Conservation (phyloP, 2,329 filamentous ascomycete genomes). For the Aspergillus candidus region DNA sequence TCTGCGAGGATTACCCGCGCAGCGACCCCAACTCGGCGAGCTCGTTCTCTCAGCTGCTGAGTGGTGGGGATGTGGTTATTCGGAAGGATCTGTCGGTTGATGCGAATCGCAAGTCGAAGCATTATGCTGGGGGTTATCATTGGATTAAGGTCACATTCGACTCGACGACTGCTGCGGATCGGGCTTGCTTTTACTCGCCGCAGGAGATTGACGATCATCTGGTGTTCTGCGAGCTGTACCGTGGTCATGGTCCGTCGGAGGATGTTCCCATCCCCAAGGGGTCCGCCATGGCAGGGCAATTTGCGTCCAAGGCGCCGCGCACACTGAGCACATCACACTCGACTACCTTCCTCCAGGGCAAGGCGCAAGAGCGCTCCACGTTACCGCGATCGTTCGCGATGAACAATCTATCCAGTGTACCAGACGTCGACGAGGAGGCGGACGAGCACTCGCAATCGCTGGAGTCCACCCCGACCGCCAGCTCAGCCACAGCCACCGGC, state of each 20-base stretch:
- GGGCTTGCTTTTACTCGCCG: slow-evolving; percentile 63
- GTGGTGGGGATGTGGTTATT: slow-evolving; percentile 65
- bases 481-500: slow-evolving; percentile 36
- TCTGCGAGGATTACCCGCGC: slow-evolving; percentile 90
- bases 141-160: slow-evolving; percentile 89
- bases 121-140: slow-evolving; percentile 75
- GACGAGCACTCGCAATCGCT: slow-evolving; percentile 16
- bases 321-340: slow-evolving; percentile 33
- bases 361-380: slow-evolving; percentile 29
- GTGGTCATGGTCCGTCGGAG: slow-evolving; percentile 56
- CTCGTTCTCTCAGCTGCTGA: slow-evolving; percentile 65
- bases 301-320: slow-evolving; percentile 26
- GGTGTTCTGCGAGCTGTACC: slow-evolving; percentile 65
- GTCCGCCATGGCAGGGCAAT: slow-evolving; percentile 19
- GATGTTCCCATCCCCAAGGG: slow-evolving; percentile 58
- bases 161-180: slow-evolving; percentile 63
- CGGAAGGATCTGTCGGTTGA: slow-evolving; percentile 62
- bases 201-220: slow-evolving; percentile 65
- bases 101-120: slow-evolving; percentile 73
- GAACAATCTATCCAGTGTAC: slow-evolving; percentile 29
- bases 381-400: slow-evolving; percentile 37
- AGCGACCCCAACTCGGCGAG: slow-evolving; percentile 66
- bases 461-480: slow-evolving; percentile 35
- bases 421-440: slow-evolving; percentile 25
- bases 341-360: slow-evolving; percentile 27